Percentiles rank a stretch among this genome's conserved stretches.
Conservation (phyloP, 2,329 filamentous ascomycete genomes). For the Botryotinia narcissicola region DNA sequence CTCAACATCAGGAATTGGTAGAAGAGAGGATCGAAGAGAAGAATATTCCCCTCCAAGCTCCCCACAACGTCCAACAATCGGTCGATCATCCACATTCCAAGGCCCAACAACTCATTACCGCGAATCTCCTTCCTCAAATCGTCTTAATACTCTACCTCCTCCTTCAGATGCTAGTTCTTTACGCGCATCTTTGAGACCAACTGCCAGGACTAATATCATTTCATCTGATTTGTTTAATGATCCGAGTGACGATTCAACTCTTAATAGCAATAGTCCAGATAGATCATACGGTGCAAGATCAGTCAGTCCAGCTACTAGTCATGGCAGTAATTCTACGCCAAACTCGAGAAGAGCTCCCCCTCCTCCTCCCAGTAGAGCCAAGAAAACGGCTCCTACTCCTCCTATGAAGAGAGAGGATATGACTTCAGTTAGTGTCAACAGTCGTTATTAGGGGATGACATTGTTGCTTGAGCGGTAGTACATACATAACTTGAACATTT, state of each 20-base stretch:
- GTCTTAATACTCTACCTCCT: slow-evolving; percentile 45
- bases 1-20: slow-evolving; percentile 31
- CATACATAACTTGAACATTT: not conserved
- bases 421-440: slow-evolving; percentile 20
- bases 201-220: slow-evolving; percentile 9
- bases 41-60: slow-evolving; percentile 34
- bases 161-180: slow-evolving; percentile 44
- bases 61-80: slow-evolving; percentile 46
- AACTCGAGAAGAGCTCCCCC: slow-evolving; percentile 53
- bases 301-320: slow-evolving; percentile 52
- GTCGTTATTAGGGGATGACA: slow-evolving; percentile 1
- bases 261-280: slow-evolving; percentile 50
- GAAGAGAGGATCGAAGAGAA: slow-evolving; percentile 30
- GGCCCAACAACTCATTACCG: slow-evolving; percentile 51
- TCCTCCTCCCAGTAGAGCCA: slow-evolving; percentile 60
- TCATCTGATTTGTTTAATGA: slow-evolving; percentile 48
- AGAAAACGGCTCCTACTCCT: slow-evolving; percentile 65
- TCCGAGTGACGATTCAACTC: slow-evolving; percentile 49
- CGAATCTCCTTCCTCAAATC: slow-evolving; percentile 49
- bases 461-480: not conserved
- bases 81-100: slow-evolving; percentile 58
- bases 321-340: slow-evolving; percentile 48
- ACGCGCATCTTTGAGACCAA: slow-evolving; percentile 40
- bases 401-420: slow-evolving; percentile 56
- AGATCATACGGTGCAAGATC: slow-evolving; percentile 48